Percentiles rank a stretch among this genome's conserved stretches.
Conservation (phyloP, 257 asterid genomes). For the Solanum paucissectum region DNA sequence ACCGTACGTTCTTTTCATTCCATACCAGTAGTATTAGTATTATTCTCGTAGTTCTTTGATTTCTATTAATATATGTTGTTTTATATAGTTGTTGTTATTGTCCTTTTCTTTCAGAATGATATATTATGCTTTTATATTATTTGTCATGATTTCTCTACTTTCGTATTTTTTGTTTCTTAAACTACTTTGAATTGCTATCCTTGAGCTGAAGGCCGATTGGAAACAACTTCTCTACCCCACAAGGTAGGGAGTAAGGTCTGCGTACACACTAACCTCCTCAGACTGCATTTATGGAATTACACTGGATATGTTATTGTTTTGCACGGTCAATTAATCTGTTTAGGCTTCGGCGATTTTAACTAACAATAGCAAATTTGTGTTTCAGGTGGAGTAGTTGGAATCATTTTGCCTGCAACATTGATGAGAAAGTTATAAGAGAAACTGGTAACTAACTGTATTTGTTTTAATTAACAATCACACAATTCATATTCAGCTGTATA, state of each 20-base stretch:
- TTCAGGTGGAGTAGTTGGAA: conserved; percentile 96
- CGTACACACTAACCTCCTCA: not conserved
- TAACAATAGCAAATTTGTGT: not conserved
- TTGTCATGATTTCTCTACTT: too few relatives aligned
- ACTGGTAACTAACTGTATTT: conserved; percentile 32
- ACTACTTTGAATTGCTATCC: not conserved
- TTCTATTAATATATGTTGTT: too few relatives aligned
- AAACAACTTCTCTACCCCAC: not conserved
- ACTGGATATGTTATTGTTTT: not conserved
- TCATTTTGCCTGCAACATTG: conserved; percentile 56
- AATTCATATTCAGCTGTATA: not conserved
- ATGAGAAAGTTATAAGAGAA: conserved; percentile 60
- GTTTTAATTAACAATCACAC: not conserved
- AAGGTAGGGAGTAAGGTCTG: not conserved
- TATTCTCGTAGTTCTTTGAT: not conserved
- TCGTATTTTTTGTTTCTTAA: not conserved
- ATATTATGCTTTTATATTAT: not conserved
- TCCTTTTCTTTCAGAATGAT: too few relatives aligned
- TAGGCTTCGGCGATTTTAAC: not conserved
- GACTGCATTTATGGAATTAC: not conserved
- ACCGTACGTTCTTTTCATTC: not conserved
- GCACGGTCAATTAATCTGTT: not conserved
- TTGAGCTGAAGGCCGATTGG: not conserved
- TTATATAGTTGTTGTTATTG: too few relatives aligned
- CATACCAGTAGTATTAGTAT: not conserved